Evolutionary conservation across 176 grass and related monocot genomes (phyloP).

Genomic region (Eremochloa ophiuroides): DNA sequence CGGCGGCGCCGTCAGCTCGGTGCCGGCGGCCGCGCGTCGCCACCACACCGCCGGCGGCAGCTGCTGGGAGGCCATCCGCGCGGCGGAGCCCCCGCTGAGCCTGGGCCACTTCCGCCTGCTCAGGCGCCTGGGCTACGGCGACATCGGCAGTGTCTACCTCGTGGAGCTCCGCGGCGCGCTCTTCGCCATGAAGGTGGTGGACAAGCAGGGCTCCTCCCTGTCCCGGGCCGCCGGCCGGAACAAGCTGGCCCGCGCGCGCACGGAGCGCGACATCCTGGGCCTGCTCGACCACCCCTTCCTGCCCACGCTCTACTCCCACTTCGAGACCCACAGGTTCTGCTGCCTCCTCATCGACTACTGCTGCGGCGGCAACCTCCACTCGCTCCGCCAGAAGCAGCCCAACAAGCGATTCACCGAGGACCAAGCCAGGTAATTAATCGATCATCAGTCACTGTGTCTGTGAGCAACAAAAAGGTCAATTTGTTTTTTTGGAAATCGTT

Average conservation of each 20-base stretch:
- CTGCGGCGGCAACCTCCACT: constrained; percentile 91
- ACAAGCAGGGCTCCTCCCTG: constrained; percentile 68
- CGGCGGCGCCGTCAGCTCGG: not conserved
- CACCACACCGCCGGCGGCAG: constrained; percentile 64
- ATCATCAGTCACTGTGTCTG: too few relatives aligned
- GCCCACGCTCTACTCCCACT: constrained; percentile 83
- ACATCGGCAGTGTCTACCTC: constrained; percentile 96
- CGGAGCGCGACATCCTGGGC: constrained; percentile 80
- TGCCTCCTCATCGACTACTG: constrained; percentile 98
- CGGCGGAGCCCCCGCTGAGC: constrained; percentile 61
- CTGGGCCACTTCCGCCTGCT: constrained; percentile 87
- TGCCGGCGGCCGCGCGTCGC: constrained; percentile 32
- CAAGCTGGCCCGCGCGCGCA: constrained; percentile 75
- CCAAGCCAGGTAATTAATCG: constrained; percentile 45
- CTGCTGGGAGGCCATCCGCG: constrained; percentile 69
- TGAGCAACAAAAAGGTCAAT: too few relatives aligned
- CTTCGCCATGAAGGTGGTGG: constrained; percentile 99
- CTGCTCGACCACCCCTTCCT: constrained; percentile 91
- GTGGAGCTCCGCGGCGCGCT: constrained; percentile 69
- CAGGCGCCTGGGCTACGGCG: constrained; percentile 72
- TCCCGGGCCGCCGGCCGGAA: constrained; percentile 72
- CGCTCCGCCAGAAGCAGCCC: constrained; percentile 79
- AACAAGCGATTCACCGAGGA: constrained; percentile 76
- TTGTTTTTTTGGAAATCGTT: too few relatives aligned
- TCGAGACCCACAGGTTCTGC: constrained; percentile 88